Conservation (phyloP, 2,329 filamentous ascomycete genomes). For the Fusarium proliferatum region DNA sequence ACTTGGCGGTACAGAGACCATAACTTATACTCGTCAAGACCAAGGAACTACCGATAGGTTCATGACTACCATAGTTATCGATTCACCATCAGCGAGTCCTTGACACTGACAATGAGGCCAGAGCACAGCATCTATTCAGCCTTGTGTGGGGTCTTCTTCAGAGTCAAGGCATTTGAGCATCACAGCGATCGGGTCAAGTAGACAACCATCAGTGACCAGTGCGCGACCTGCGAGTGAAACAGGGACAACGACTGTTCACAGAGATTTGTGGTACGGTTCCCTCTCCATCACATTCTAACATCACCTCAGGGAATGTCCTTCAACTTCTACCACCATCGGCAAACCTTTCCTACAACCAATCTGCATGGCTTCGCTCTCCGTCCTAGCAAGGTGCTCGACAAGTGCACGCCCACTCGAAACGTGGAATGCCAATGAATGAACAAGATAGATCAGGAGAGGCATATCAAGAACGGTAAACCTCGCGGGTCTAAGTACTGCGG, state of each 20-base stretch:
- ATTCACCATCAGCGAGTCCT: not conserved
- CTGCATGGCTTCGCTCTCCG: not conserved
- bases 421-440: not conserved
- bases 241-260: not conserved
- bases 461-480: no score
- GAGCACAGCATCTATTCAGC: no score
- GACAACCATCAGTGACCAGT: no score
- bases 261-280: not conserved
- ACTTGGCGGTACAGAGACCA: no score
- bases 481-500: not conserved
- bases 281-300: no score
- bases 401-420: not conserved
- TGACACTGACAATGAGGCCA: no score
- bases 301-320: not conserved
- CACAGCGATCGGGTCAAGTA: not conserved
- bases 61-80: not conserved
- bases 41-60: rapidly evolving
- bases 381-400: not conserved
- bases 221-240: not conserved
- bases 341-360: not conserved
- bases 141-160: rapidly evolving
- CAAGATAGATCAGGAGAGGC: not conserved
- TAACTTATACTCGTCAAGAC: not conserved
- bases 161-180: rapidly evolving
- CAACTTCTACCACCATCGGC: not conserved